Conservation (phyloP, 2,329 filamentous ascomycete species). For the Colletotrichum abscissum region DNA sequence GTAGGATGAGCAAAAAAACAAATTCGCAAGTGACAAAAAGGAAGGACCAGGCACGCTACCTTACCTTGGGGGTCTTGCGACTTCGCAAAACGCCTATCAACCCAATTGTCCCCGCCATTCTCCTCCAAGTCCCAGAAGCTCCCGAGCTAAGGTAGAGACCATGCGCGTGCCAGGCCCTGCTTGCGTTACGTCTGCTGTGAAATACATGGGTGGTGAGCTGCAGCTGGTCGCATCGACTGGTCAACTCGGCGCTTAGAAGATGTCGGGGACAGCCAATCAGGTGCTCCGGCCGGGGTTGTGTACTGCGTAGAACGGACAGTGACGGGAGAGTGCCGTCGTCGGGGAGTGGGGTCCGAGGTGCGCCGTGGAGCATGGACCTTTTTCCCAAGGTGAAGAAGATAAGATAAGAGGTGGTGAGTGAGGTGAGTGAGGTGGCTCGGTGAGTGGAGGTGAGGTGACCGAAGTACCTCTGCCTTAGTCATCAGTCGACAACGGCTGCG, state of each 20-base stretch:
- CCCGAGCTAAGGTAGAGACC: neutral
- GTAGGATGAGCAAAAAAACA: neutral
- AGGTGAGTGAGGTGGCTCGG: too few relatives aligned
- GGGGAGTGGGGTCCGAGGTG: neutral
- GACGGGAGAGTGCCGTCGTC: neutral
- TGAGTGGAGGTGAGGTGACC: too few relatives aligned
- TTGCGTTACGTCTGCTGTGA: constrained; percentile 9
- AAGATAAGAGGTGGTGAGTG: too few relatives aligned
- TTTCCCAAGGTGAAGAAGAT: neutral
- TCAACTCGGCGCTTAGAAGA: constrained; percentile 37
- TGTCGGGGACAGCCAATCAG: constrained; percentile 31
- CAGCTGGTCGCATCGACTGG: constrained; percentile 36
- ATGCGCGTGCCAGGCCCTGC: neutral
- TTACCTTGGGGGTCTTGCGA: neutral
- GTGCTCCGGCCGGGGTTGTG: neutral
- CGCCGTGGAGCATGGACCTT: neutral
- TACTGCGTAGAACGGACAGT: too few relatives aligned
- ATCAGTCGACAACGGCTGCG: constrained; percentile 21
- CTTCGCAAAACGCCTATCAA: neutral
- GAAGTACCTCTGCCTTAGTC: constrained; percentile 19
- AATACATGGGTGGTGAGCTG: constrained; percentile 32
- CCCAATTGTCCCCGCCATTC: neutral
- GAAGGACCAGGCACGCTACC: neutral
- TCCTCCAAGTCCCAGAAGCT: neutral
- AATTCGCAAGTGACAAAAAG: neutral